A percentile compares a stretch with the other conserved stretches of the same genome.
phyloP scores from a whole-genome alignment of 2,329 filamentous ascomycete species.

The Amylocarpus encephaloides region DNA sequence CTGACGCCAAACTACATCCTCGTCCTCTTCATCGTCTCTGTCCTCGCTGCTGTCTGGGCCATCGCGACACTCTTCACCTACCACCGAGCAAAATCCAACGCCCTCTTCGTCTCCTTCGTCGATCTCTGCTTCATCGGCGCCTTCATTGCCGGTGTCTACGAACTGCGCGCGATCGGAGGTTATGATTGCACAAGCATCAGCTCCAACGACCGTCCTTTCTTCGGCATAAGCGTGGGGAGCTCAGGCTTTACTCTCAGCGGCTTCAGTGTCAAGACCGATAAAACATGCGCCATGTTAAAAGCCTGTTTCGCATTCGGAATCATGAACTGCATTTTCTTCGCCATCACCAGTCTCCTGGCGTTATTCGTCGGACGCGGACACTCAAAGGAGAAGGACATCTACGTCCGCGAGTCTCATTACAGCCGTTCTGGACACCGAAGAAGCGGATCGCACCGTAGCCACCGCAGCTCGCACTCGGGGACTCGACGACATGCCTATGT shows the following conservation, averaged over 20 bases:
- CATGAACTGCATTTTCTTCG: conserved; percentile 79
- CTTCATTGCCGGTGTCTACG: conserved; percentile 56
- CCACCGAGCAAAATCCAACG: conserved; percentile 54
- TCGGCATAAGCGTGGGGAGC: conserved; percentile 54
- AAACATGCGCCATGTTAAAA: conserved; percentile 89
- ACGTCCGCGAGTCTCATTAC: conserved; percentile 28
- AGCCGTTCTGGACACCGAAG: conserved; percentile 26
- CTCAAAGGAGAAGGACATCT: conserved; percentile 16
- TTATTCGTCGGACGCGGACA: conserved; percentile 30
- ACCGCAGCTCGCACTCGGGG: conserved; percentile 23
- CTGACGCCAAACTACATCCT: conserved; percentile 58
- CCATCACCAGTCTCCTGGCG: conserved; percentile 68
- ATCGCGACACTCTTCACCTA: conserved; percentile 61
- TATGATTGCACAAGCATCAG: conserved; percentile 62
- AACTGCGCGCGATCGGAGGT: conserved; percentile 50
- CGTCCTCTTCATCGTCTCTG: conserved; percentile 60
- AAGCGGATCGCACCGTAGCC: conserved; percentile 28
- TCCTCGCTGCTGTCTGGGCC: conserved; percentile 57
- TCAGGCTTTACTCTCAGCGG: conserved; percentile 47
- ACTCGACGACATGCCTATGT: conserved; percentile 27
- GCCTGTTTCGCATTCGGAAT: conserved; percentile 83
- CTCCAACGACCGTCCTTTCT: conserved; percentile 36
- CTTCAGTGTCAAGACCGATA: conserved; percentile 54
- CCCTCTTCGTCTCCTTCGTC: conserved; percentile 53
- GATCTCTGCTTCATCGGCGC: conserved; percentile 58